These are phyloP conservation scores for Penicillium sp. DNA, from an alignment of 2,329 filamentous ascomycete species.

Conservation along the genomic window DNA sequence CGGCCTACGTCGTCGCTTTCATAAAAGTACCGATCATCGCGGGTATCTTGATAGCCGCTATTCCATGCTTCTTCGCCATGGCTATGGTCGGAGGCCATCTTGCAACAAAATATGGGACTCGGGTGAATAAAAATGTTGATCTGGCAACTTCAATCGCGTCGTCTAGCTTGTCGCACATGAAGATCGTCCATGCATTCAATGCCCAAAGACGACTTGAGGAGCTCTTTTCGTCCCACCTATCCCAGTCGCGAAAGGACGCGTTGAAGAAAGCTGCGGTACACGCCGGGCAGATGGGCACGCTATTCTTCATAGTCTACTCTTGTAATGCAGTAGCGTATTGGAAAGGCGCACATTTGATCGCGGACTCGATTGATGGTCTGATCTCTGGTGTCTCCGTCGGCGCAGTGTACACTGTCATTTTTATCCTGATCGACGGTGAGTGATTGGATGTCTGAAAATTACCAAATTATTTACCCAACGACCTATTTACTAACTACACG, in stretches of 20 bases:
- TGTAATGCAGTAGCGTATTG: conserved; percentile 71
- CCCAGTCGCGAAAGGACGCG: conserved; percentile 57
- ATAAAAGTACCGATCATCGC: conserved; percentile 66
- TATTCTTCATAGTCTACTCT: conserved; percentile 71
- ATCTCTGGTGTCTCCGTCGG: conserved; percentile 35
- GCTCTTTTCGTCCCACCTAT: conserved; percentile 60
- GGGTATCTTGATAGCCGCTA: conserved; percentile 65
- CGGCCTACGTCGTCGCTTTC: conserved; percentile 70
- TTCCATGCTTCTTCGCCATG: conserved; percentile 67
- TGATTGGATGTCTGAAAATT: neutral
- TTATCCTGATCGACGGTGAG: conserved; percentile 43
- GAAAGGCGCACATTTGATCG: conserved; percentile 64
- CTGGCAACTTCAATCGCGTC: conserved; percentile 66
- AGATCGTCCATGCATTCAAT: conserved; percentile 67
- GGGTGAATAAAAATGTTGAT: conserved; percentile 59
- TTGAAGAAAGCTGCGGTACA: conserved; percentile 62
- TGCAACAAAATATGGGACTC: conserved; percentile 53
- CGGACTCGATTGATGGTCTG: conserved; percentile 31
- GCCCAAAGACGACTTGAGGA: conserved; percentile 63
- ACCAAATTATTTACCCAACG: neutral
- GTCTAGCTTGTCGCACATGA: conserved; percentile 63
- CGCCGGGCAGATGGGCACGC: conserved; percentile 62
- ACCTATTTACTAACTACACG: conserved; percentile 12
- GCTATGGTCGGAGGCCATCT: conserved; percentile 60
- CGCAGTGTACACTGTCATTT: conserved; percentile 44